Percentiles rank a stretch among this genome's conserved stretches.
Evolutionary conservation across 2,329 filamentous ascomycete species (phyloP).

Genomic region (Scedosporium aurantiacum): DNA sequence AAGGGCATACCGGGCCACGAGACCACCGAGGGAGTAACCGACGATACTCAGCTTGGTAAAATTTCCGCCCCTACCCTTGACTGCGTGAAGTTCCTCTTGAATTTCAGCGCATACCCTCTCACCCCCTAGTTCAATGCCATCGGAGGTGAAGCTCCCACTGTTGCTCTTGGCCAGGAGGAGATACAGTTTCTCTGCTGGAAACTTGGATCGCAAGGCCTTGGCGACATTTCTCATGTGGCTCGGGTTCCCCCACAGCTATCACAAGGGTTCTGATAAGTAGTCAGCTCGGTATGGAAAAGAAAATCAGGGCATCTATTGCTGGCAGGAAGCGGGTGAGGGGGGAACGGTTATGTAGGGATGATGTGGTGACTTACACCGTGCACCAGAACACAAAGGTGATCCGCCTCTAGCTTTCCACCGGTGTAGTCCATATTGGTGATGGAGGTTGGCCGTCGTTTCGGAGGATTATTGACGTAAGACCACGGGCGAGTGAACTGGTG

Average conservation of each 20-base stretch:
- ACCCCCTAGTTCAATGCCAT: conserved; percentile 57
- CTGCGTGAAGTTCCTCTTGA: conserved; percentile 47
- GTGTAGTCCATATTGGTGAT: conserved; percentile 24
- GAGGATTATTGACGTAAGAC: neutral
- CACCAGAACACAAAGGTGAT: conserved; percentile 67
- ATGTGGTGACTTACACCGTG: conserved; percentile 50
- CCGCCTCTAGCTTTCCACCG: conserved; percentile 42
- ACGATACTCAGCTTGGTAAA: conserved; percentile 77
- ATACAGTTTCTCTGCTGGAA: conserved; percentile 53
- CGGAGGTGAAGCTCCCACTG: conserved; percentile 60
- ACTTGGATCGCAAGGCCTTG: conserved; percentile 48
- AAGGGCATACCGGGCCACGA: conserved; percentile 77
- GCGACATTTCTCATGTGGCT: conserved; percentile 59
- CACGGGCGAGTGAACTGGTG: too few relatives aligned
- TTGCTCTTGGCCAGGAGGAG: conserved; percentile 65
- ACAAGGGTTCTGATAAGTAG: neutral
- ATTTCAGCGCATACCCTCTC: conserved; percentile 59
- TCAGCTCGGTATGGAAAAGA: neutral
- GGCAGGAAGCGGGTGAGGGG: too few relatives aligned
- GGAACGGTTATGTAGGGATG: neutral
- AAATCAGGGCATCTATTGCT: neutral
- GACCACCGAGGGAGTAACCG: conserved; percentile 81
- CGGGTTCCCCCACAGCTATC: conserved; percentile 68
- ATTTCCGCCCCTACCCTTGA: conserved; percentile 51
- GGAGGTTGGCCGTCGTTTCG: neutral